Evolutionary conservation across 768 basidiomycete genomes (phyloP), one percentile per base, ranked within the genome.

Genomic region (Rhizopogon roseolus): DNA sequence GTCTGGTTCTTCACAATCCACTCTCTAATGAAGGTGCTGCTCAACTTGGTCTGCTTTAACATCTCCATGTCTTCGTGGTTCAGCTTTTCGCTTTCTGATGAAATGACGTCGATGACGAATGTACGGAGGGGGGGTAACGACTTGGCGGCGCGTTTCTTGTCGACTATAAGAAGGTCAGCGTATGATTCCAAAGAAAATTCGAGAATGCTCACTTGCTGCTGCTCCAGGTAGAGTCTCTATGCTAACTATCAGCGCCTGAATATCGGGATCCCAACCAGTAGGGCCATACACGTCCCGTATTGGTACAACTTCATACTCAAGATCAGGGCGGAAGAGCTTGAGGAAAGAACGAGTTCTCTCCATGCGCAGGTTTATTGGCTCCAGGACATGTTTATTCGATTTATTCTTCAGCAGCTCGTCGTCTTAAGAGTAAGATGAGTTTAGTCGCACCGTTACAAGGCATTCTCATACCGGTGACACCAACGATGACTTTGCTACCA

Each of bases 231-330:
- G 61, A 0, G 95, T 98, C 71, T 99, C 97, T 62, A 81, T 82
- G 71, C 91, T 94, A 41, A 98, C 90, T 4, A 99, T 90, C 13
- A 99, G 71, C 8, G 85, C 94, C 60, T 97, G 92, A n/a, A 98
- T 82, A 63, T 95, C 78, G 2, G 86, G 79, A 61, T 98, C 94
- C 74, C 78, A 83, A 5, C 79, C 89, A 0, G 97, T 97, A 11
- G 97, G 97, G 2, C 97, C 97, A 62, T 84, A 94, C 0, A 97
- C 87, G 62, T 99, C 95, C 42, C 70, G 68, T 50, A 98, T 84
- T 7, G 88, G 78, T 8, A 87, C 86, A 41, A 92, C 73, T 34
- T 93, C 80, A 60, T 84, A 80, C 49, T 70, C 69, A 51, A 95
- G 70, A 6, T 73, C 74, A 0, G 88, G 84, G 53, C 82, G 81